A percentile compares a stretch with the other conserved stretches of the same genome.
Evolutionary conservation across 2,329 filamentous ascomycete species (phyloP).

Genomic region (Nigrograna mackinnonii): DNA sequence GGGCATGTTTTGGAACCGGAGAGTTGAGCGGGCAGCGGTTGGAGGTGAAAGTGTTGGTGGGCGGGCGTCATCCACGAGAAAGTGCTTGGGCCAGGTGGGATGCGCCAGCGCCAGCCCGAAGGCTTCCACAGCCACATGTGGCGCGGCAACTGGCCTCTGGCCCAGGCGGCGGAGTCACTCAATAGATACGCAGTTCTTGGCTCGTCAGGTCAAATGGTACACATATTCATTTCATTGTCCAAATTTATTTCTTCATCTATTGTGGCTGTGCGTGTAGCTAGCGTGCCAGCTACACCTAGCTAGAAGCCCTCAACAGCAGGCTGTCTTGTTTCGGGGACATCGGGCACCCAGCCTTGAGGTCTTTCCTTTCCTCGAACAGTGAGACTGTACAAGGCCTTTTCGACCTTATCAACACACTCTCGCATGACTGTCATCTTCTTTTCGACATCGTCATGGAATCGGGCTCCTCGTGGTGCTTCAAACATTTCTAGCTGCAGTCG

Average conservation of each 20-base stretch:
- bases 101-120: too few species aligned
- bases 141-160: too few species aligned
- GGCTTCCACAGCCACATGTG: too few species aligned
- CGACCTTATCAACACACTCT: conserved; percentile 90
- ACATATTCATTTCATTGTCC: too few species aligned
- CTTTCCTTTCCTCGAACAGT: conserved; percentile 85
- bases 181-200: too few species aligned
- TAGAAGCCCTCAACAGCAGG: conserved; percentile 47
- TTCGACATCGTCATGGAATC: conserved; percentile 65
- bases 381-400: conserved; percentile 85
- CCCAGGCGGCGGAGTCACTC: too few species aligned
- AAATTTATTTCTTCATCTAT: neutral
- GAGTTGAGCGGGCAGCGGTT: conserved; percentile 4
- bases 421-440: conserved; percentile 88
- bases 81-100: too few species aligned
- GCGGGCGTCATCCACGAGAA: conserved; percentile 1
- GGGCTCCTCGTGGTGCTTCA: conserved; percentile 57
- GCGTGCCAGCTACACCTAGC: too few species aligned
- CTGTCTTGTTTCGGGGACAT: conserved; percentile 56
- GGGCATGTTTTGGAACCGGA: conserved; percentile 6
- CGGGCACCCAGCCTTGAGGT: conserved; percentile 90
- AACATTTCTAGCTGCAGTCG: conserved; percentile 77
- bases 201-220: too few species aligned
- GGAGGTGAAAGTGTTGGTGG: conserved; percentile 2
- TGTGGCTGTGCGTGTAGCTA: too few species aligned